Conservation (phyloP, 208 protist species). For the Leishmania lainsoni region DNA sequence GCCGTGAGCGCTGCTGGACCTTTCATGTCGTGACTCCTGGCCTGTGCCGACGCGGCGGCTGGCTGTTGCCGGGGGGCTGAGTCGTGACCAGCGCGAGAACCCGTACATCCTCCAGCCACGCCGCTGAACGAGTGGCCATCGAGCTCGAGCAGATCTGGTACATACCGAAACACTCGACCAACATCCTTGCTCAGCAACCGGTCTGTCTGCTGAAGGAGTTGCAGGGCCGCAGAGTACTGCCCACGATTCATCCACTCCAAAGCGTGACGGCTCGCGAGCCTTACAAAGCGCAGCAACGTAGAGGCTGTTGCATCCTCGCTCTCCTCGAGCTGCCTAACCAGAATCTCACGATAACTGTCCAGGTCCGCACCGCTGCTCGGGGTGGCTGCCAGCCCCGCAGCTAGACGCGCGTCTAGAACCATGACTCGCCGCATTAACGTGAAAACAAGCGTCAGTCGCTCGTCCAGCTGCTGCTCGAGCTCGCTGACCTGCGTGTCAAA, state of each 20-base stretch:
- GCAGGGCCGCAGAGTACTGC: conserved; percentile 57
- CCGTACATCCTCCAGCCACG: background rate
- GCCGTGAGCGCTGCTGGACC: background rate
- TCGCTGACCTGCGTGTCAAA: conserved; percentile 16
- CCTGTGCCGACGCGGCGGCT: background rate
- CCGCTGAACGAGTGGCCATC: background rate
- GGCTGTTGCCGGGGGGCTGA: background rate
- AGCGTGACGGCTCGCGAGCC: conserved; percentile 34
- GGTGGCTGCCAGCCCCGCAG: background rate
- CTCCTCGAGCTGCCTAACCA: conserved; percentile 26
- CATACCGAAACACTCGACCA: conserved; percentile 50
- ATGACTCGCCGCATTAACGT: conserved; percentile 32
- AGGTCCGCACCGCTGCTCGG: background rate
- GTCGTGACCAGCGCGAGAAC: background rate
- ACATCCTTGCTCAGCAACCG: conserved; percentile 40
- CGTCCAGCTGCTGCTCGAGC: conserved; percentile 24
- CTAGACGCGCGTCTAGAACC: conserved; percentile 23
- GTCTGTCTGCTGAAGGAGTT: conserved; percentile 49
- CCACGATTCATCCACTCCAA: conserved; percentile 66
- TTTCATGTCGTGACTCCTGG: background rate
- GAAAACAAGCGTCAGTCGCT: conserved; percentile 24
- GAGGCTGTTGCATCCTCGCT: conserved; percentile 23
- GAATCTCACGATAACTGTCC: conserved; percentile 5
- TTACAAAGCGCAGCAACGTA: conserved; percentile 24
- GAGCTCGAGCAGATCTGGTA: conserved; percentile 35